A percentile compares a stretch with the other conserved stretches of the same genome.
Evolutionary conservation across 1,284 basidiomycete species (phyloP).

Genomic region (Rhodotorula mucilaginosa): DNA sequence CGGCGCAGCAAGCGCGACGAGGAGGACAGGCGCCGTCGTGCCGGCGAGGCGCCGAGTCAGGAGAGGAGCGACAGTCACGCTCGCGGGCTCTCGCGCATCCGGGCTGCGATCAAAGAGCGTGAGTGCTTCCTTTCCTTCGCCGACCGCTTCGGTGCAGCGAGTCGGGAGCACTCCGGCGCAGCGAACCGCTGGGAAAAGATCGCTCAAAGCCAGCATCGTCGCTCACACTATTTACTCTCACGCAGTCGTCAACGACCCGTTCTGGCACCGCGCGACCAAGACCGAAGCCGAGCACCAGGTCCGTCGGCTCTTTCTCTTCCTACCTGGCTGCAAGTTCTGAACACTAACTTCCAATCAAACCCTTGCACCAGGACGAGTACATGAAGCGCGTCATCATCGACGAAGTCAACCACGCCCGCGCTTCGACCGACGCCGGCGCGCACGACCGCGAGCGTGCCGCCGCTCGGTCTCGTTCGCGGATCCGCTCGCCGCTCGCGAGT

Average conservation of each 20-base stretch:
- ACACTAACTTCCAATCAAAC: no score
- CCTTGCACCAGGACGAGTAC: background rate
- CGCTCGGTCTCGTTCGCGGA: background rate
- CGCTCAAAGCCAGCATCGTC: no score
- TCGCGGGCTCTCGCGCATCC: conserved; percentile 4
- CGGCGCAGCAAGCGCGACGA: conserved; percentile 11
- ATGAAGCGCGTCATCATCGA: conserved; percentile 1
- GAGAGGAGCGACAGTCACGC: conserved; percentile 3
- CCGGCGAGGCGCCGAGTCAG: background rate
- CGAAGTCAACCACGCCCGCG: background rate
- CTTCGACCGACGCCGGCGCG: background rate
- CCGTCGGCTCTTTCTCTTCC: background rate
- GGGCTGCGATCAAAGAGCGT: conserved; percentile 13
- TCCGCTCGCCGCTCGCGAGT: background rate
- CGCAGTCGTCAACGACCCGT: conserved; percentile 27
- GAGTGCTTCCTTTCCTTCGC: background rate
- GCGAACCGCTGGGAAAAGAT: no score
- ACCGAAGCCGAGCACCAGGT: conserved; percentile 13
- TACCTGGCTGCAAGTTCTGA: no score
- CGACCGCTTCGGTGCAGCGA: no score
- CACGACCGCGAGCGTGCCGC: background rate
- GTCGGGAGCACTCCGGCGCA: no score
- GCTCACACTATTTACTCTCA: background rate
- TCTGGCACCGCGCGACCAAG: conserved; percentile 25
- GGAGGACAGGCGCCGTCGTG: background rate